Percentiles rank a stretch among this genome's conserved stretches.
Conservation (phyloP, 208 protist species). For the Leishmania turanica region DNA sequence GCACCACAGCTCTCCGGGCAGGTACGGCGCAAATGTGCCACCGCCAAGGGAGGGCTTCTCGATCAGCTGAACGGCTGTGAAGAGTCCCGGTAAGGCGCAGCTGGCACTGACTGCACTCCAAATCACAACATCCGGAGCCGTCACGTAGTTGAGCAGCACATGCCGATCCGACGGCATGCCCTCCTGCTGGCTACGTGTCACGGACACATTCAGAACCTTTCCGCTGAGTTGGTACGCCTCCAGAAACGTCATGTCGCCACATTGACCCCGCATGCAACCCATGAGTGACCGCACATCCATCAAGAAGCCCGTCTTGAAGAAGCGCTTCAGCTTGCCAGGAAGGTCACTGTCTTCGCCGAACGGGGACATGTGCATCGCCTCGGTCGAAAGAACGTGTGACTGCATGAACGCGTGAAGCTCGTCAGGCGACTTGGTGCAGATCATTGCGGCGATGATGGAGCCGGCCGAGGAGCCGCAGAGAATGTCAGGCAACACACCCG, state of each 20-base stretch:
- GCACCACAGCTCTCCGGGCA: constrained; percentile 61
- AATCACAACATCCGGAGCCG: constrained; percentile 78
- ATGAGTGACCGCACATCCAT: constrained; percentile 82
- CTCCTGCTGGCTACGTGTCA: constrained; percentile 53
- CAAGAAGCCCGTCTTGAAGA: constrained; percentile 72
- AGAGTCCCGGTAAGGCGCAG: constrained; percentile 69
- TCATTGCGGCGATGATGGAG: constrained; percentile 74
- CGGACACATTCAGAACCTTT: constrained; percentile 83
- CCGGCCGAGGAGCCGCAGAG: constrained; percentile 76
- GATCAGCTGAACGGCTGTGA: constrained; percentile 70
- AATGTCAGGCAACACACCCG: constrained; percentile 65
- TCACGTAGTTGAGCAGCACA: constrained; percentile 84
- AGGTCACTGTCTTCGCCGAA: constrained; percentile 52
- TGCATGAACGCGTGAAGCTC: constrained; percentile 53
- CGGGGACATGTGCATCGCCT: constrained; percentile 51
- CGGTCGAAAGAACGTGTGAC: constrained; percentile 39
- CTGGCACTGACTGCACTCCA: constrained; percentile 77
- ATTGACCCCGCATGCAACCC: constrained; percentile 62
- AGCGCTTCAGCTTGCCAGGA: constrained; percentile 50
- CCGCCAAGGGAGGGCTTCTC: constrained; percentile 41
- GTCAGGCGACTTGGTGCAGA: constrained; percentile 53
- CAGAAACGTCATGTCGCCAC: constrained; percentile 86
- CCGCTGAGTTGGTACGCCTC: constrained; percentile 83
- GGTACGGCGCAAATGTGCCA: constrained; percentile 49
- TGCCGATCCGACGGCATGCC: constrained; percentile 50